These are phyloP conservation scores for Prunus kanzakura DNA, from an alignment of 306 rosid genomes.

Conservation along the genomic window DNA sequence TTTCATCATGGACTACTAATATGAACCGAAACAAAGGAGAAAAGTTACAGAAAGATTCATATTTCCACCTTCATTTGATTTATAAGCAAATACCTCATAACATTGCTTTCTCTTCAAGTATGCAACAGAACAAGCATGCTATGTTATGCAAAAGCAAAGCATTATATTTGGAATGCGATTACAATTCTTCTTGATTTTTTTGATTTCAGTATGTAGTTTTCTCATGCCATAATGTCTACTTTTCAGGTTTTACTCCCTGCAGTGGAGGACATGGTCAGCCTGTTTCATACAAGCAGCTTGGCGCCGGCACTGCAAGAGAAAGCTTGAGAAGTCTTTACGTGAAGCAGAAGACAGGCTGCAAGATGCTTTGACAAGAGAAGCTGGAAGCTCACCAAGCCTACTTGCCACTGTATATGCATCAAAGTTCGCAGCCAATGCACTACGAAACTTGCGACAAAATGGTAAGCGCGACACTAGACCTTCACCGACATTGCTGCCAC, in stretches of 20 bases:
- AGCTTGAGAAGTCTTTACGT: constrained; percentile 42
- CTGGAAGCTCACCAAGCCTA: constrained; percentile 36
- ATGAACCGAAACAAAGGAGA: too few species aligned
- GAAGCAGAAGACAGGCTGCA: constrained; percentile 52
- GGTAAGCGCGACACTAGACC: constrained; percentile 15
- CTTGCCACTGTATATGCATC: constrained; percentile 70
- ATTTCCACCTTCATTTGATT: too few species aligned
- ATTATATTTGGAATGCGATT: not conserved
- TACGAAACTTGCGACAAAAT: constrained; percentile 36
- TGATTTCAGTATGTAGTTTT: not conserved
- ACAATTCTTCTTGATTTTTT: not conserved
- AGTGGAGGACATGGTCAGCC: constrained; percentile 80
- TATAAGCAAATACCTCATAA: too few species aligned
- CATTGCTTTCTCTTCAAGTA: not conserved
- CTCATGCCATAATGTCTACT: not conserved
- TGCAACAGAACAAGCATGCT: not conserved
- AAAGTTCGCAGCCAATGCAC: constrained; percentile 46
- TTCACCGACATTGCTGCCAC: constrained; percentile 45
- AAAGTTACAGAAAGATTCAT: too few species aligned
- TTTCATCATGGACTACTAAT: not conserved
- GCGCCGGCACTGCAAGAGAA: constrained; percentile 52
- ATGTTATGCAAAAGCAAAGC: not conserved
- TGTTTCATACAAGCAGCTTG: constrained; percentile 72
- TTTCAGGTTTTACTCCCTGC: constrained; percentile 68
- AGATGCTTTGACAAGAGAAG: constrained; percentile 36